Base-by-base conservation (phyloP, 305 asterid species). In the Andrographis paniculata region DNA sequence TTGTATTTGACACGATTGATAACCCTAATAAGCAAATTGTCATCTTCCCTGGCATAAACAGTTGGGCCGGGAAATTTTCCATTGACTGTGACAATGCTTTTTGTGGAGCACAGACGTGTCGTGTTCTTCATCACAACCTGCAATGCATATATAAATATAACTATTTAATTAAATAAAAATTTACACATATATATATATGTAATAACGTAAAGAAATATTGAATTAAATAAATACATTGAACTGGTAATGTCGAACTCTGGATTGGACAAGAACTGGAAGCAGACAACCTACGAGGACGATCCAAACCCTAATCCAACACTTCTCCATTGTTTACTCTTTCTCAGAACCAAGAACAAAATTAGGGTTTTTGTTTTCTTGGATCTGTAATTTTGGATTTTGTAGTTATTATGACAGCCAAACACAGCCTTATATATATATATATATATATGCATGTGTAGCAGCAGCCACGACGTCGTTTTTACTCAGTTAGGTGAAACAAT, bases 11-110 rank as follows among this genome's bases (percentile, higher is more conserved):
- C 95, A 23, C 77, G 83, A 57, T 91, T 91, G 67, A 87, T 72
- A 52, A 87, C 99, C 49, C 65, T 70, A 47, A 91, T 59, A 17
- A 83, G 82, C 17, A 91, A 61, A 0, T 64, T 87, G 56, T 91
- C 99, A 41, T 73, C 96, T 72, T 91, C 99, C 62, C 96, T 65
- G 0, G 96, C 99, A 18, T 83, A 84, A 45, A 91, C 48, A 0
- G 99, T 91, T 16, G 99, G 99, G 14, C 99, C 99, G 1, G 99
- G 96, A 48, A 72, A 86, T 51, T 63, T 63, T 15, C 94, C 96
- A 15, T 86, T 91, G 19, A 87, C 73, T 0, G 99, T 83, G 17
- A 87, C 95, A 13, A 75, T 76, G 14, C 79, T 65, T 62, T 91
- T 91, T 49, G 72, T 66, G 17, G 95, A 78, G 58, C 99, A 91